Base-by-base conservation (phyloP, 2,329 filamentous ascomycete genomes). In the Penicillium sp. region DNA sequence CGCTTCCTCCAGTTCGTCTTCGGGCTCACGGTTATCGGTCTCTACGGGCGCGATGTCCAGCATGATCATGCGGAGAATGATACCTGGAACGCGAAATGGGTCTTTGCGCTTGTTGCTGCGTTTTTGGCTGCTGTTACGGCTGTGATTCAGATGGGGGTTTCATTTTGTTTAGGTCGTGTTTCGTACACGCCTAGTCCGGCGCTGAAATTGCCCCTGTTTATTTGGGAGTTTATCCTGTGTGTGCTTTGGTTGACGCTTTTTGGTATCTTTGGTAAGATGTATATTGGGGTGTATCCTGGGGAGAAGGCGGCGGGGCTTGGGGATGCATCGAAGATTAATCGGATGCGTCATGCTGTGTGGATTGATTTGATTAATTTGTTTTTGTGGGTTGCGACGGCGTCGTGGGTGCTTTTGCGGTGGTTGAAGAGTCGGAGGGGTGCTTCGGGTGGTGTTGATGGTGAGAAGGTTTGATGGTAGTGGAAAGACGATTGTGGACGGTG, bases 281-380 rank as follows among this genome's bases (percentile, higher is more conserved):
- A 82, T 70, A 84, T 94, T 57, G 64, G 76, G 37, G 80, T 80
- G 54, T 62, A 86, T 41, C 61, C 80, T 6, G 42, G 32, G 4
- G 13, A 41, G 10, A 38, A 36, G 4, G 39, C 29, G 23, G 10
- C 26, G 4, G 23, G 7, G 11, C 23, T 45, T n/a, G 39, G 35
- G 0, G 37, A 40, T 40, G 31, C 28, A n/a, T n/a, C 32, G 13
- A 40, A 40, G 33, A 74, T 90, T 40, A 67, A 71, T 49, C 75
- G 85, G 39, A 94, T 95, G 87, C 87, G 88, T 68, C 80, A 82
- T 57, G 85, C 86, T 4, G 85, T 92, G 11, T 94, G 85, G 84
- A 73, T 94, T 30, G 84, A 90, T 61, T 63, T 94, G 34, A 69
- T 76, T 31, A 85, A 82, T 59, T 75, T 86, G 61, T 58, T 86